Base-by-base conservation (phyloP, 306 rosid species). In the Casuarina cunninghamiana region DNA sequence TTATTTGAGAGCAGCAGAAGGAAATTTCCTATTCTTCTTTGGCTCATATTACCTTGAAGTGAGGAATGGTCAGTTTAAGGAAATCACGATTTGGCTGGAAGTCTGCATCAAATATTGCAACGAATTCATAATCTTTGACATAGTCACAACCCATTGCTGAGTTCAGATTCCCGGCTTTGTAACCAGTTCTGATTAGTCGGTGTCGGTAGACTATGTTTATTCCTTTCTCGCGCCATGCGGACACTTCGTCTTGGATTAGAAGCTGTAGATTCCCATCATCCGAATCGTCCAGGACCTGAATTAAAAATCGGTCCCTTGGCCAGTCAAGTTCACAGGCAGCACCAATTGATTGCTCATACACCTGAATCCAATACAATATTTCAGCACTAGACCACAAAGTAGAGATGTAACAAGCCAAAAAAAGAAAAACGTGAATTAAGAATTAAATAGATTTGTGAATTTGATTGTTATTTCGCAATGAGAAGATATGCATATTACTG, bases 121-220 rank as follows among this genome's bases (percentile, higher is more conserved):
- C 97, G 65, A 90, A 96, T 66, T 96, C 99, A 8, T 90, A 93
- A 83, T 91, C 93, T 76, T 90, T 87, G 84, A 96, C 92, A 78
- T 93, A 91, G 63, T 96, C 98, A 82, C 98, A 93, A 46, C 87
- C 80, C 99, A 96, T 96, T 4, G 99, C 99, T 45, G 99, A 96
- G 46, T 89, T 93, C 4, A 96, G 99, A 85, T 96, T 96, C 37
- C 99, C 99, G 37, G 99, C 98, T 89, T 96, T 96, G 45, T 96
- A 96, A 16, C 99, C 99, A 43, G 96, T 91, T 88, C 99, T 88
- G 75, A 96, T 88, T 88, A 96, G 79, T 79, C 99, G 86, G 61
- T 96, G 99, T 62, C 98, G 79, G 81, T 96, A 93, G 60, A 96
- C 72, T 78, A 96, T 91, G 78, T 96, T 93, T 74, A 87, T 80